phyloP scores from a whole-genome alignment of 495 filamentous ascomycete genomes.

The Melanomma pulvis-pyrius region DNA sequence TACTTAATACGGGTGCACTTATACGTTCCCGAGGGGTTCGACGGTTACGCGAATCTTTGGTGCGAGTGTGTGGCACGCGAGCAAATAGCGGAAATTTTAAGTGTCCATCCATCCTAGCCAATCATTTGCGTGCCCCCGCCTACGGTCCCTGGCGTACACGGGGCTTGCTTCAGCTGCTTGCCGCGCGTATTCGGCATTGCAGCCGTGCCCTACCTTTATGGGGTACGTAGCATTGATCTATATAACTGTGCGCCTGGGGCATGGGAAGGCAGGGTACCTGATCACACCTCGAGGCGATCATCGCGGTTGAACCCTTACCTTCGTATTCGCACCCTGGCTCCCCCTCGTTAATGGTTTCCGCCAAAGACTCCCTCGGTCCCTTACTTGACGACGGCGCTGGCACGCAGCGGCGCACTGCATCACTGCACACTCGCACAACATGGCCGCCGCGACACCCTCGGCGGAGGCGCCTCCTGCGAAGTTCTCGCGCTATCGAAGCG shows the following conservation, averaged over 20 bases:
- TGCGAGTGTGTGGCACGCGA: too few species aligned
- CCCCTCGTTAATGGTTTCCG: not conserved
- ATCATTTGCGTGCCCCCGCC: not conserved
- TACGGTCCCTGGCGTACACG: not conserved
- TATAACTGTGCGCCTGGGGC: not conserved
- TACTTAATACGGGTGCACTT: too few species aligned
- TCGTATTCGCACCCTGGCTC: not conserved
- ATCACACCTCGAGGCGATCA: conserved; percentile 2
- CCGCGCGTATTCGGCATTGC: not conserved
- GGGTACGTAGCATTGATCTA: not conserved
- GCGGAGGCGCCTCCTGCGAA: conserved; percentile 17
- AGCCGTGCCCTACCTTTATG: not conserved
- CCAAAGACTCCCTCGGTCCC: conserved; percentile 1
- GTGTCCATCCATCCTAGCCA: too few species aligned
- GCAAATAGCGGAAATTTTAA: too few species aligned
- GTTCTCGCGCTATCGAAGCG: conserved; percentile 45
- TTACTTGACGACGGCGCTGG: conserved; percentile 16
- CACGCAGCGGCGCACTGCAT: conserved; percentile 14
- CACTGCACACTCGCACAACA: conserved; percentile 33
- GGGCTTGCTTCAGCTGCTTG: conserved; percentile 1
- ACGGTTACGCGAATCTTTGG: too few species aligned
- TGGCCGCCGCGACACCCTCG: conserved; percentile 27
- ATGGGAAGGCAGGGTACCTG: not conserved
- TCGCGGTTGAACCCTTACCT: not conserved
- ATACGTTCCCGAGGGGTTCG: too few species aligned